Evolutionary conservation across 495 filamentous ascomycete species (phyloP).

Genomic region (Articulospora tetracladia): DNA sequence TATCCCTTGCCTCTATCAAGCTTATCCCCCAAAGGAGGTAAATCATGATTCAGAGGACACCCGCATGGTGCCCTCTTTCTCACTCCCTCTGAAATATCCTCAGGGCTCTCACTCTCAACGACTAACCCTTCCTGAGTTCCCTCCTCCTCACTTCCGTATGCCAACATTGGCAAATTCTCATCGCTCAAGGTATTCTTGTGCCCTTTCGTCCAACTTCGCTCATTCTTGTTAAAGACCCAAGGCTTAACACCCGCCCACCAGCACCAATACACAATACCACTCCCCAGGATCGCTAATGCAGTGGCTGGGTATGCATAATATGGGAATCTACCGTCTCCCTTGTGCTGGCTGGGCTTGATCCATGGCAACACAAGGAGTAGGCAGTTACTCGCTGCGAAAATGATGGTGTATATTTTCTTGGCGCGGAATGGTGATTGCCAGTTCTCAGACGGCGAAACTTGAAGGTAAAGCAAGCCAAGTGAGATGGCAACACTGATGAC

Average conservation of each 20-base stretch:
- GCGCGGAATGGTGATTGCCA: conserved; percentile 39
- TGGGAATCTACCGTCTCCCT: conserved; percentile 30
- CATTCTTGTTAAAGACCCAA: not conserved
- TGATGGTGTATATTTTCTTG: conserved; percentile 27
- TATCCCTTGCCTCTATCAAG: not conserved
- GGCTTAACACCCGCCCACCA: conserved; percentile 30
- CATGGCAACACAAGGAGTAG: conserved; percentile 39
- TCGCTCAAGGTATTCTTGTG: not conserved
- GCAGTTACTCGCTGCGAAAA: conserved; percentile 36
- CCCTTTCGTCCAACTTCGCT: not conserved
- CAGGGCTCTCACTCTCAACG: not conserved
- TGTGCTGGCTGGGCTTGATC: conserved; percentile 33
- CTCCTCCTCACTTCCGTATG: conserved; percentile 9
- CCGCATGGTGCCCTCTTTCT: conserved; percentile 15
- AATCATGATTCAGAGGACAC: conserved; percentile 6
- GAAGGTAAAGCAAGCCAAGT: conserved; percentile 47
- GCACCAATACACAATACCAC: conserved; percentile 37
- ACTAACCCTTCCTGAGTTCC: not conserved
- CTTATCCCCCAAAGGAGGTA: not conserved
- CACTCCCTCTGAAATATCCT: not conserved
- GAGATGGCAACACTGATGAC: conserved; percentile 48
- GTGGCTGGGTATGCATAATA: conserved; percentile 42
- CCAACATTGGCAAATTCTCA: conserved; percentile 13
- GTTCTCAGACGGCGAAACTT: conserved; percentile 32
- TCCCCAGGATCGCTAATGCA: conserved; percentile 33